phyloP scores from a whole-genome alignment of 805 yeast genomes.

The Saturnispora serradocipensis region DNA sequence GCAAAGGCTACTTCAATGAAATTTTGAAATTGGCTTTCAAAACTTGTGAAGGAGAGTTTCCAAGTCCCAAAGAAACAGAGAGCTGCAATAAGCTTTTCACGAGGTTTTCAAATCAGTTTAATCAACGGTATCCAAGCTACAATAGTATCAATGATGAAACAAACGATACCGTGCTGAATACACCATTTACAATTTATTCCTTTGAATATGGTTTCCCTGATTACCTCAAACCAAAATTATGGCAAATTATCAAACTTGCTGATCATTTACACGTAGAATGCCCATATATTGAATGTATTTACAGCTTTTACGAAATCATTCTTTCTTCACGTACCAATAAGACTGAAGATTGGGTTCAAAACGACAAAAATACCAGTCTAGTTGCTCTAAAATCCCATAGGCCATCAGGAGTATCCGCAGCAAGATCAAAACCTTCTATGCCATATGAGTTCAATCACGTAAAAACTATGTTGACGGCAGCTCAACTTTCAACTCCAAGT shows the following conservation, averaged over 20 bases:
- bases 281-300: conserved; percentile 19
- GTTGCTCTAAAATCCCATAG: too few relatives aligned
- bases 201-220: conserved; percentile 16
- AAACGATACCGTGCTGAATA: conserved; percentile 9
- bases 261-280: conserved; percentile 7
- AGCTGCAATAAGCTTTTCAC: conserved; percentile 14
- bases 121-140: conserved; percentile 12
- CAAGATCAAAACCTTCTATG: not conserved
- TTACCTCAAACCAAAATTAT: conserved; percentile 15
- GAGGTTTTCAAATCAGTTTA: conserved; percentile 17
- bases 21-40: conserved; percentile 17
- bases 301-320: conserved; percentile 18
- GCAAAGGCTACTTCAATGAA: conserved; percentile 19
- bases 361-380: not conserved
- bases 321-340: conserved; percentile 11
- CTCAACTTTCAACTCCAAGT: not conserved
- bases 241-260: conserved; percentile 16
- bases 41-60: conserved; percentile 22
- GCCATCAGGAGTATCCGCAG: not conserved
- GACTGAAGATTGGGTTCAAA: conserved; percentile 18
- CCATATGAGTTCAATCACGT: too few relatives aligned
- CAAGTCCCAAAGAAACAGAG: conserved; percentile 14
- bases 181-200: conserved; percentile 16
- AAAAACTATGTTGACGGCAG: not conserved
- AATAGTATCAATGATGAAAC: conserved; percentile 2